These are phyloP conservation scores for Penicillium angulare DNA, from an alignment of 495 filamentous ascomycete genomes.

Conservation along the genomic window DNA sequence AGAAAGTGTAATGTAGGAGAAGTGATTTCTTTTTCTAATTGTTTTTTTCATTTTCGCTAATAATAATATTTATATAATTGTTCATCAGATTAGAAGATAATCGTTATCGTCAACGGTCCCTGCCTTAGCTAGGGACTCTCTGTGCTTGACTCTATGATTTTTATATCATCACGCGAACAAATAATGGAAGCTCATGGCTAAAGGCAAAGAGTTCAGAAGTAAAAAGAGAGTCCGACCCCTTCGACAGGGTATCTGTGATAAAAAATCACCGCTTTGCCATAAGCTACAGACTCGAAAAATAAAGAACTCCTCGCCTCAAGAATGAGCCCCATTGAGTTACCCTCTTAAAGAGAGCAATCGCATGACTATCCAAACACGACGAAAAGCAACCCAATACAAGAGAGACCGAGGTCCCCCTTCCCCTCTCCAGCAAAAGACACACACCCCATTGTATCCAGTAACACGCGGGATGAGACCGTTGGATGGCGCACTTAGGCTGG, in stretches of 20 bases:
- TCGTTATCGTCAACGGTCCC: slow-evolving; percentile 68
- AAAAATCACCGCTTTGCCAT: slow-evolving; percentile 56
- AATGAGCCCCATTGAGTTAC: slow-evolving; percentile 99
- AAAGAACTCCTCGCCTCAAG: slow-evolving; percentile 92
- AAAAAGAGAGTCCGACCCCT: slow-evolving; percentile 57
- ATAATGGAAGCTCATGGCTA: slow-evolving; percentile 23
- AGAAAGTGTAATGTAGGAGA: too few relatives aligned
- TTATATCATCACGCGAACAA: slow-evolving; percentile 90
- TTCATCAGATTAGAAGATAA: slow-evolving; percentile 95
- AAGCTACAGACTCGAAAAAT: slow-evolving; percentile 62
- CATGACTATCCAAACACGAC: slow-evolving; percentile 97
- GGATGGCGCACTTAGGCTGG: slow-evolving; percentile 27
- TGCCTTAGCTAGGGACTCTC: slow-evolving; percentile 62
- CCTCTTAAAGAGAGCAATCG: slow-evolving; percentile 73
- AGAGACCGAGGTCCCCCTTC: slow-evolving; percentile 23
- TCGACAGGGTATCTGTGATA: slow-evolving; percentile 60
- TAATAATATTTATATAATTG: slow-evolving; percentile 22
- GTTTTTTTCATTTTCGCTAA: too few relatives aligned
- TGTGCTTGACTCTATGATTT: slow-evolving; percentile 99
- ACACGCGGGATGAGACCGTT: slow-evolving; percentile 32
- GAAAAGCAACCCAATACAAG: slow-evolving; percentile 61
- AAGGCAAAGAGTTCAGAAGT: slow-evolving; percentile 8
- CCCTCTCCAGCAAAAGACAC: slow-evolving; percentile 39
- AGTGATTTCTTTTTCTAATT: too few relatives aligned
- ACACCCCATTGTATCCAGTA: slow-evolving; percentile 45